Conservation (phyloP, 2,329 filamentous ascomycete genomes). For the Byssothecium circinans region DNA sequence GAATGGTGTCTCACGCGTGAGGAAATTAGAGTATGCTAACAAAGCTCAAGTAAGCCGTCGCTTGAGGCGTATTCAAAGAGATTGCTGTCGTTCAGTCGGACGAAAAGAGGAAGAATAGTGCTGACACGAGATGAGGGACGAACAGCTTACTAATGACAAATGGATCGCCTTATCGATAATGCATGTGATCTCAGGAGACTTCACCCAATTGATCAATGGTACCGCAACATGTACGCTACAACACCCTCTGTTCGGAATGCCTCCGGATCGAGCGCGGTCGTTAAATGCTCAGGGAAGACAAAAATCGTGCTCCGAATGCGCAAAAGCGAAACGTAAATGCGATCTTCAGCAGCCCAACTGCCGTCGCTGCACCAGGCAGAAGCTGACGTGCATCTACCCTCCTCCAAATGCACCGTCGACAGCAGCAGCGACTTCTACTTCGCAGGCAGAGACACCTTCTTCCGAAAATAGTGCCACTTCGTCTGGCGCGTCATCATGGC, state of each 20-base stretch:
- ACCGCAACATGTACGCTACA: background rate
- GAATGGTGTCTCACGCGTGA: too few species aligned
- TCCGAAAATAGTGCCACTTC: background rate
- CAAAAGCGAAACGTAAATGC: conserved; percentile 60
- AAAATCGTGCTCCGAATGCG: conserved; percentile 61
- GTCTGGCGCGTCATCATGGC: background rate
- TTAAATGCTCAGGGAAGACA: conserved; percentile 40
- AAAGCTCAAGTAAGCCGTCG: too few species aligned
- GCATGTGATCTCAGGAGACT: background rate
- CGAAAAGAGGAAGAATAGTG: background rate
- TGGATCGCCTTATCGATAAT: conserved; percentile 1
- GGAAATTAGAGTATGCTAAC: too few species aligned
- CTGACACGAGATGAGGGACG: too few species aligned
- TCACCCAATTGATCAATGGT: too few species aligned
- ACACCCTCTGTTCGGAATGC: conserved; percentile 42
- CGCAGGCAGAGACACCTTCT: conserved; percentile 11
- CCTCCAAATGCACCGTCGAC: conserved; percentile 7
- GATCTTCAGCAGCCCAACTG: conserved; percentile 57
- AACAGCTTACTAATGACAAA: too few species aligned
- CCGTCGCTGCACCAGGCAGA: conserved; percentile 54
- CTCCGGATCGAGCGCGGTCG: conserved; percentile 38
- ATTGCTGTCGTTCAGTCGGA: background rate
- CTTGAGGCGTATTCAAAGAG: too few species aligned
- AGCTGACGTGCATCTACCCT: conserved; percentile 53
- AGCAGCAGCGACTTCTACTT: background rate